Evolutionary conservation across 306 rosid genomes (phyloP), one percentile per base, ranked within the genome.

Genomic region (Nissolia schottii): DNA sequence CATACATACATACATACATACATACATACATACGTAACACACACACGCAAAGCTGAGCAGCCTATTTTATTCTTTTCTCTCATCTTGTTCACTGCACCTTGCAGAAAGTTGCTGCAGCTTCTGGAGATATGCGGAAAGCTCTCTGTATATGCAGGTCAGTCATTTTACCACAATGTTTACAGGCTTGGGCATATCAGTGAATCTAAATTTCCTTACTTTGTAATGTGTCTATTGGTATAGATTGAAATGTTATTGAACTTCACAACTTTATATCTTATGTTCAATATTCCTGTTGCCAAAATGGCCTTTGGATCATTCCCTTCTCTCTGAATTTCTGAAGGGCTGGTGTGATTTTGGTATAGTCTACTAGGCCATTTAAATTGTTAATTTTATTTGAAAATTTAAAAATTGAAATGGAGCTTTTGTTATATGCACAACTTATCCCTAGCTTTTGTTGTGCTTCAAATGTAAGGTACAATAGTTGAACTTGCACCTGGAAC

Each of bases 91-190:
- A 18, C 3, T 48, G 4, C 27, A 37, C 56, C 18, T 76, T 77
- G 78, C 97, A 94, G 99, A 94, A 89, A 94, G 95, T 94, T 65
- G 96, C 96, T 56, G 92, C 96, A 19, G 89, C 89, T 73, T 91
- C 95, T 56, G 99, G 99, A 57, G 99, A 94, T 81, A 94, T 91
- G 99, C 85, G 99, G 48, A 91, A 86, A 77, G 97, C 96, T 64
- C 97, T 91, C 19, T 82, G 83, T 72, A 80, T 94, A 68, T 89
- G 95, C 86, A 81, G 97, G 98, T 89, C 2, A 75, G 95, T 74
- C 73, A 49, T 73, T 75, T 49, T 51, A 27, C 28, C 23, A n/a
- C 51, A n/a, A n/a, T 40, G 14, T 15, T 28, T 46, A 23, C 32
- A 16, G 35, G 15, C 1, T 31, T 23, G 54, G n/a, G n/a, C 50